Evolutionary conservation across 176 grass and related monocot genomes (phyloP).

Genomic region (bread wheat (Triticum aestivum)): IWGSC_CS_RefSeq_v2.1 NC_057797.1:176463694-176464193

Average conservation of each 20-base stretch:
- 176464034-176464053: conserved; percentile 52
- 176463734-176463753: conserved; percentile 25
- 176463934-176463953: conserved; percentile 26
- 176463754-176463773: conserved; percentile 7
- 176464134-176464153: conserved; percentile 39
- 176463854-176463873: conserved; percentile 79
- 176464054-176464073: conserved; percentile 40
- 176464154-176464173: neutral
- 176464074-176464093: conserved; percentile 5
- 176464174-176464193: conserved; percentile 25
- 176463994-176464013: conserved; percentile 44
- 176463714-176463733: conserved; percentile 24
- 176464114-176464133: conserved; percentile 38
- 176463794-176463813: conserved; percentile 24
- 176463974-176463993: conserved; percentile 36
- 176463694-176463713: neutral
- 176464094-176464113: conserved; percentile 20
- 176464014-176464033: conserved; percentile 56
- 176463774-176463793: conserved; percentile 26
- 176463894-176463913: conserved; percentile 32
- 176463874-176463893: conserved; percentile 61
- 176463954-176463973: conserved; percentile 37
- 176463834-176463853: conserved; percentile 49
- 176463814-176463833: conserved; percentile 24
- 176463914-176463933: conserved; percentile 11